phyloP scores from a whole-genome alignment of 768 basidiomycete species.

The Lactarius sanguifluus region DNA sequence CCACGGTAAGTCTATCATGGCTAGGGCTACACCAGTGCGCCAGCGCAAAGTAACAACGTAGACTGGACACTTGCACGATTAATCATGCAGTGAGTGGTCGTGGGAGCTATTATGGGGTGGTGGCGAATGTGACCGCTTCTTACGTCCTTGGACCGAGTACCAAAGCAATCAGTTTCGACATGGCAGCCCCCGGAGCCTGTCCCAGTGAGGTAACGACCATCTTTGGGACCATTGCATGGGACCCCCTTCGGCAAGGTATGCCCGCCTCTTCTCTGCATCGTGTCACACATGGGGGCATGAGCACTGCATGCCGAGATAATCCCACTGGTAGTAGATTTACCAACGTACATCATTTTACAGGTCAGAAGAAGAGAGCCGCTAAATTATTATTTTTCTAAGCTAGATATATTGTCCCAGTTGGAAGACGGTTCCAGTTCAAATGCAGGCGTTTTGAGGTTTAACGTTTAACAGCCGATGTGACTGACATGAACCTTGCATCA shows the following conservation, averaged over 20 bases:
- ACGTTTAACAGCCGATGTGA: too few species aligned
- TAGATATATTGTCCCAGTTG: neutral
- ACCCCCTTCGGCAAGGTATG: neutral
- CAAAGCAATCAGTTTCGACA: neutral
- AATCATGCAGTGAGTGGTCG: neutral
- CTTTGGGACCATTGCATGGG: neutral
- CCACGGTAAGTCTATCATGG: neutral
- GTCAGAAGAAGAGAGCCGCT: neutral
- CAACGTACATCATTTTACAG: neutral
- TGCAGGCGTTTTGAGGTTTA: too few species aligned
- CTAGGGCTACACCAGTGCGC: neutral
- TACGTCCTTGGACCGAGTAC: conserved; percentile 4
- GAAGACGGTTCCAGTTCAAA: too few species aligned
- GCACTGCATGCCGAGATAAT: neutral
- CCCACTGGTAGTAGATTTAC: neutral
- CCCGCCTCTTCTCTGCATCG: neutral
- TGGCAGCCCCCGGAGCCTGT: neutral
- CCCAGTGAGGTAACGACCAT: neutral
- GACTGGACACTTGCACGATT: neutral
- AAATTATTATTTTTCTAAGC: neutral
- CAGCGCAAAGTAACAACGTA: neutral
- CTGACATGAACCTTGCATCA: too few species aligned
- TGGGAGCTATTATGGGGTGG: neutral
- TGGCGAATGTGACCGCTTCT: neutral
- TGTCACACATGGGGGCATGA: neutral